Evolutionary conservation across 2,329 filamentous ascomycete species (phyloP), one percentile per base, ranked within the genome.

Genomic region (Trichoderma sp.): DNA sequence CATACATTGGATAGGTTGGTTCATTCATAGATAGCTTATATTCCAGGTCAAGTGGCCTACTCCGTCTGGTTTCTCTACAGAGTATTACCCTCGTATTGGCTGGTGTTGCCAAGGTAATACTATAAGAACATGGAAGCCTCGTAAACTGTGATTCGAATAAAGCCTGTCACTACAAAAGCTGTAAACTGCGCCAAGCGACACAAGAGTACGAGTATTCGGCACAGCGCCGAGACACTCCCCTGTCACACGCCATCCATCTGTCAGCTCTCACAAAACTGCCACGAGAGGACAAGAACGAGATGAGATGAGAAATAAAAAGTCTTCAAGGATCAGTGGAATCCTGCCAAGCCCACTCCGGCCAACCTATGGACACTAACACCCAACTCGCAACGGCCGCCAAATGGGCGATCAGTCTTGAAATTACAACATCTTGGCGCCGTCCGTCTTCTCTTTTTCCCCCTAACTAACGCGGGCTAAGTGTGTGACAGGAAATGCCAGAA

Each of bases 401-500:
- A 64, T 28, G 8, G 63, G 34, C 20, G 28, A 65, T 55, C 43
- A 20, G 26, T 36, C 47, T 36, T 30, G 47, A 67, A 67, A 57
- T 67, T 57, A 55, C 64, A 67, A 39, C 50, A 13, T 36, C 64
- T 67, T 67, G 47, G 64, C 64, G 64, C 47, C 64, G 20, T 34
- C 53, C 20, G 5, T 39, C 36, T 36, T 36, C 12, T 15, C 6
- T 15, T 17, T 39, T n/a, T n/a, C 6, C 30, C 30, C 64, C 47
- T 55, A 34, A 55, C 47, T 66, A 66, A 36, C 20, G 47, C 47
- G 23, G 30, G 32, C 64, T 53, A 67, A 32, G 32, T 36, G 47
- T 36, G 65, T 68, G 65, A 58, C 65, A 32, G 50, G 50, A 57
- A 57, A 23, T n/a, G 50, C 65, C 34, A 59, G 50, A 68, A 68